Base-by-base conservation (phyloP, 257 asterid genomes). In the Ocimum tenuiflorum region DNA sequence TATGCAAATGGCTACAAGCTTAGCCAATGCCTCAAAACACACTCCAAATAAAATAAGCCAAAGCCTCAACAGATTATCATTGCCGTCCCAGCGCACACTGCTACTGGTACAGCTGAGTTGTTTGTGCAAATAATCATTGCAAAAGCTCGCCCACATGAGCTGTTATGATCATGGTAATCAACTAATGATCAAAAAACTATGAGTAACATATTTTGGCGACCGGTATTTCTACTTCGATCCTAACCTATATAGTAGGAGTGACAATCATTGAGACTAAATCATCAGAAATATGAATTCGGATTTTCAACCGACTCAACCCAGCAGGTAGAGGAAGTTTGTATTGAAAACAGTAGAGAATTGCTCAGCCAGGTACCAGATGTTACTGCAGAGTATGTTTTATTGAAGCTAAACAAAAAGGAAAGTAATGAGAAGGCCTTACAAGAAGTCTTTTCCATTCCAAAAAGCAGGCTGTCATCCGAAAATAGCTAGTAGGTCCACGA, bases 401-500 rank as follows among this genome's bases (percentile, higher is more conserved):
- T 43, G 63, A 51, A 60, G 11, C 3, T 9, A 60, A 69, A 39
- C 55, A 24, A 24, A 39, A 49, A 24, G n/a, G 24, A 57, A 50
- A 35, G 60, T 17, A 8, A 41, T 12, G 56, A 60, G 47, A 38
- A 60, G 62, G 39, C 67, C 46, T 29, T 39, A 2, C 13, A 51
- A 36, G 2, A n/a, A n/a, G n/a, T n/a, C n/a, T n/a, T n/a, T n/a
- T n/a, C n/a, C n/a, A n/a, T 58, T 48, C n/a, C 22, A 11, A 4
- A 17, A 0, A 3, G 53, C 49, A 19, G 22, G 39, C n/a, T 9
- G 8, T 41, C 14, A 10, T 17, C 33, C 3, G 43, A 42, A 24
- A 9, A 45, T 36, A 22, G 42, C 72, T 80, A 80, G 78, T 42
- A 73, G 61, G 79, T 69, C 80, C 81, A 83, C 3, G 90, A 84